A percentile compares a stretch with the other conserved stretches of the same genome.
Conservation (phyloP, 306 rosid species). For the Luffa acutangula region DNA sequence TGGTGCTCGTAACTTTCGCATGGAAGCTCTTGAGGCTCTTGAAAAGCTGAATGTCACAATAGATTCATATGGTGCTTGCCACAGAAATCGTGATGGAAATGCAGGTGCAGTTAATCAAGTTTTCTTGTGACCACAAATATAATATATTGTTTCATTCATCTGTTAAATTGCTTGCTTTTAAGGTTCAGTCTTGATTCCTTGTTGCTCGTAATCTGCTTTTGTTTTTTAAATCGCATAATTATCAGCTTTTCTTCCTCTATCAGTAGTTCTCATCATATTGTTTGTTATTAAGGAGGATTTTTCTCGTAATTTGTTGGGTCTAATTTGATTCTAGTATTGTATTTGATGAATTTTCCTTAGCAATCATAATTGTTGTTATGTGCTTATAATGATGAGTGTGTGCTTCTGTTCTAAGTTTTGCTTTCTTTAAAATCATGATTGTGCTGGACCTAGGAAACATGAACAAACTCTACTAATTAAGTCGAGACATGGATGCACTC, state of each 20-base stretch:
- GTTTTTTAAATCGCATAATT: background rate
- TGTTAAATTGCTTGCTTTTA: background rate
- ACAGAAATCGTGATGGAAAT: constrained; percentile 68
- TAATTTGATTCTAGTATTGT: background rate
- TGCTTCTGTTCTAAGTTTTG: background rate
- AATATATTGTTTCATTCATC: background rate
- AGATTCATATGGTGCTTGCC: constrained; percentile 94
- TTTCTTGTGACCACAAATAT: background rate
- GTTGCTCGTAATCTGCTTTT: background rate
- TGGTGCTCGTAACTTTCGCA: constrained; percentile 86
- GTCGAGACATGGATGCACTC: background rate
- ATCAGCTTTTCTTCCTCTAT: background rate
- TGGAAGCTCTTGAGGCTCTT: constrained; percentile 92
- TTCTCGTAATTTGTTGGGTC: background rate
- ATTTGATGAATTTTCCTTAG: background rate
- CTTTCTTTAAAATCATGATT: background rate
- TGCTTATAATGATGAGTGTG: background rate
- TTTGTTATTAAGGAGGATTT: background rate
- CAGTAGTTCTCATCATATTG: background rate
- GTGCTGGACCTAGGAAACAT: background rate
- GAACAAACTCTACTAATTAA: background rate
- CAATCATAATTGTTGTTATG: background rate
- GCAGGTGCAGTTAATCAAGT: background rate
- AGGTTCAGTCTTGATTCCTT: background rate
- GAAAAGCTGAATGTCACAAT: constrained; percentile 46